Evolutionary conservation across 345 rosid genomes (phyloP).

Genomic region (Sisymbrium irio): DNA sequence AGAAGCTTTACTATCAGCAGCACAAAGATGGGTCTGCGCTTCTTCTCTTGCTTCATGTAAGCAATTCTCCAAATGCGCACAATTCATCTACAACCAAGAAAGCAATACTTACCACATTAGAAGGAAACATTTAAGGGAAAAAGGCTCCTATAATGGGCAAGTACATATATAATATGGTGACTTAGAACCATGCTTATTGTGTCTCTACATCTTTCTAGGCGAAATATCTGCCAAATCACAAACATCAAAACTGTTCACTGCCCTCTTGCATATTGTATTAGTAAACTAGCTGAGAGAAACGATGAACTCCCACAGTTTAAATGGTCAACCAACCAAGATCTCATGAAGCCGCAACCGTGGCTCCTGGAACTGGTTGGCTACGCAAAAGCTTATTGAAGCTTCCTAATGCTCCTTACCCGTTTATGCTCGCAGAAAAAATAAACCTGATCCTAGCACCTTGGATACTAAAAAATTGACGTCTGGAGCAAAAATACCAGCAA

Average conservation of each 20-base stretch:
- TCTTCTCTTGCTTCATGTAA: slow-evolving; percentile 99
- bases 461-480: not conserved
- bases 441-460: not conserved
- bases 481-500: slow-evolving; percentile 1
- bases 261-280: not conserved
- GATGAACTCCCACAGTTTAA: not conserved
- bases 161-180: too few relatives aligned
- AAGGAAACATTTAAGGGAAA: not conserved
- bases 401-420: not conserved
- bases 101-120: slow-evolving; percentile 3
- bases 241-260: slow-evolving; percentile 3
- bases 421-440: not conserved
- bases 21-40: slow-evolving; percentile 94
- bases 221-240: slow-evolving; percentile 9
- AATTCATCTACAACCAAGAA: slow-evolving; percentile 72
- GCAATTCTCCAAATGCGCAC: slow-evolving; percentile 96
- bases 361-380: slow-evolving; percentile 5
- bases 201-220: not conserved
- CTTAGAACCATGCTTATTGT: slow-evolving; percentile 7
- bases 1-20: slow-evolving; percentile 85
- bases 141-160: not conserved
- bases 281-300: not conserved
- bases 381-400: not conserved
- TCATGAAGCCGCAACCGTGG: not conserved
- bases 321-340: slow-evolving; percentile 1